These are phyloP conservation scores for Paraglomus brasilianum DNA, from an alignment of 192 early-diverging fungal species.

Conservation along the genomic window DNA sequence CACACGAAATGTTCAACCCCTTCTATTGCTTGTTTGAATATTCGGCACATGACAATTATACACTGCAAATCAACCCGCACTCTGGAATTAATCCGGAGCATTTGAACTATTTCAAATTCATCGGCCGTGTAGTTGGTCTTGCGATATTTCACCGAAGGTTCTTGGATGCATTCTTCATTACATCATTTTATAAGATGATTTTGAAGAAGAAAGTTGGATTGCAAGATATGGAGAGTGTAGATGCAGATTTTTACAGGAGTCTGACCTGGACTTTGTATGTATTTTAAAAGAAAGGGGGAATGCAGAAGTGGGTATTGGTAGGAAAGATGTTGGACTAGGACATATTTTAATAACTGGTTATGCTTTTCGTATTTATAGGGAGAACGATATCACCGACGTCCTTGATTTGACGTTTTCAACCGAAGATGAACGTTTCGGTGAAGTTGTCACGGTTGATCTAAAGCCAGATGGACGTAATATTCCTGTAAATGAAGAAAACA, in stretches of 20 bases:
- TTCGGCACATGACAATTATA: conserved; percentile 97
- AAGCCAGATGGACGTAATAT: conserved; percentile 87
- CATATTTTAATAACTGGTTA: too few relatives aligned
- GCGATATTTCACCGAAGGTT: conserved; percentile 97
- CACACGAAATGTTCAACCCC: conserved; percentile 99
- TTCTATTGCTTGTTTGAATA: conserved; percentile 95
- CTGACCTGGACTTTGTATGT: conserved; percentile 90
- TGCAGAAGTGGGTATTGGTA: too few relatives aligned
- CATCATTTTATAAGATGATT: conserved; percentile 96
- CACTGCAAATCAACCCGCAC: conserved; percentile 96
- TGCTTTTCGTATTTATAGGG: conserved; percentile 42
- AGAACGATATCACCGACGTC: conserved; percentile 86
- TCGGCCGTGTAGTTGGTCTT: conserved; percentile 93
- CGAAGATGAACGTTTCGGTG: conserved; percentile 94
- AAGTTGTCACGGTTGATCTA: conserved; percentile 83
- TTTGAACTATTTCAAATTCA: conserved; percentile 97
- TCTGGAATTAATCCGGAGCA: conserved; percentile 95
- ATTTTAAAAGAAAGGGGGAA: background rate
- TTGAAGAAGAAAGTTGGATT: conserved; percentile 85
- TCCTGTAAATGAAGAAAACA: conserved; percentile 95
- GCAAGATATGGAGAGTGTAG: conserved; percentile 92
- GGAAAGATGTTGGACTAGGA: too few relatives aligned
- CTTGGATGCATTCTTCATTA: conserved; percentile 95
- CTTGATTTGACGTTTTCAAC: conserved; percentile 88
- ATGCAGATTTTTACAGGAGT: conserved; percentile 87